phyloP scores from a whole-genome alignment of 2,329 filamentous ascomycete species.

The Huntiella savannae region DNA sequence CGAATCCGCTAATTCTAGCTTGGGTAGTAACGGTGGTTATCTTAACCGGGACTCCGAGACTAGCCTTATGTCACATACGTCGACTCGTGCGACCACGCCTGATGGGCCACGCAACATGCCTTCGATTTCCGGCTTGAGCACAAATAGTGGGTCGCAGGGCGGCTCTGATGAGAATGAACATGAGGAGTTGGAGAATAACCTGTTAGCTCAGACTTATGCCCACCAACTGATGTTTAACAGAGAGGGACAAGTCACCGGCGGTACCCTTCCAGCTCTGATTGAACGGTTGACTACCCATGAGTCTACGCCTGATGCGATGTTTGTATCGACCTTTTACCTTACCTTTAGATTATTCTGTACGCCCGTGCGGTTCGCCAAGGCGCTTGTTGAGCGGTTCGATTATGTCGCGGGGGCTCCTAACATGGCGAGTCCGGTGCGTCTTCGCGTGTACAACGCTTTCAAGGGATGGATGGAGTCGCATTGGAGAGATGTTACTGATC shows the following conservation, averaged over 20 bases:
- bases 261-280: constrained; percentile 76
- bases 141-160: constrained; percentile 35
- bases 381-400: constrained; percentile 79
- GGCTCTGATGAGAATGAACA: constrained; percentile 41
- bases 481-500: constrained; percentile 71
- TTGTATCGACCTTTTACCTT: constrained; percentile 87
- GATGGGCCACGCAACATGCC: constrained; percentile 45
- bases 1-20: constrained; percentile 56
- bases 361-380: constrained; percentile 57
- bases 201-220: constrained; percentile 82
- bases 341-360: constrained; percentile 89
- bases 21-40: constrained; percentile 61
- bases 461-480: constrained; percentile 96
- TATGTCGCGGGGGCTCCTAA: constrained; percentile 65
- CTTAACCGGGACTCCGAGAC: constrained; percentile 64
- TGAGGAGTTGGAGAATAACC: constrained; percentile 59
- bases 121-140: constrained; percentile 49
- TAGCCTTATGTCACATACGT: constrained; percentile 62
- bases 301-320: constrained; percentile 75
- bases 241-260: constrained; percentile 84
- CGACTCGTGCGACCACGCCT: constrained; percentile 75
- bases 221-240: constrained; percentile 88
- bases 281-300: constrained; percentile 87
- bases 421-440: constrained; percentile 58
- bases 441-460: constrained; percentile 89